Percentiles rank a stretch among this genome's conserved stretches.
These are phyloP conservation scores for Fusarium torulosum DNA, from an alignment of 2,329 filamentous ascomycete genomes.

Conservation along the genomic window DNA sequence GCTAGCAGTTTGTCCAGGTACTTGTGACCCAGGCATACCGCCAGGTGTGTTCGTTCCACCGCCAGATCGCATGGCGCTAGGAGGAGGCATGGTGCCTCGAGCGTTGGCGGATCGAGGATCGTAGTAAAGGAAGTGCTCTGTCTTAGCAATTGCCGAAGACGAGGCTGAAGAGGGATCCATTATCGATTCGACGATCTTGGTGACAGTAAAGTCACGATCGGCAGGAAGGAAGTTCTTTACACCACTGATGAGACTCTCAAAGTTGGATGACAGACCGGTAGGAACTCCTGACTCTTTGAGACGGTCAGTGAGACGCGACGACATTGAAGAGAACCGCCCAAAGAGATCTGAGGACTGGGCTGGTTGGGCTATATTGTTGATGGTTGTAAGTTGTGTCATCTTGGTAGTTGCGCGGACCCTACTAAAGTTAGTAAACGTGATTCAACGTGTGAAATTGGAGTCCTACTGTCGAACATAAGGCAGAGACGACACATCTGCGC, in stretches of 20 bases:
- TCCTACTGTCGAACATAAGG: slow-evolving; percentile 87
- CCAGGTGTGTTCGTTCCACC: slow-evolving; percentile 59
- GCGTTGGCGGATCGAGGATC: slow-evolving; percentile 95
- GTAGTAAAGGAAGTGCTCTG: slow-evolving; percentile 96
- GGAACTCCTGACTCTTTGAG: slow-evolving; percentile 91
- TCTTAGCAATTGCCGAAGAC: slow-evolving; percentile 93
- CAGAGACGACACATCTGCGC: slow-evolving; percentile 81
- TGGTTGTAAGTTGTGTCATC: slow-evolving; percentile 97
- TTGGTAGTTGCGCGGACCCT: slow-evolving; percentile 93
- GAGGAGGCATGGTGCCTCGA: slow-evolving; percentile 88
- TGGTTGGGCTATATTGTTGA: slow-evolving; percentile 78
- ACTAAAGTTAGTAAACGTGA: slow-evolving; percentile 43
- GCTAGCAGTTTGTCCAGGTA: slow-evolving; percentile 78
- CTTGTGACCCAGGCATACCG: slow-evolving; percentile 63
- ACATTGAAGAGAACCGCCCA: slow-evolving; percentile 91
- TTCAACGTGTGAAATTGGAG: neutral
- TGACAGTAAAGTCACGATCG: slow-evolving; percentile 94
- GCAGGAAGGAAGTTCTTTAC: slow-evolving; percentile 98
- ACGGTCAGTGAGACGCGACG: slow-evolving; percentile 90
- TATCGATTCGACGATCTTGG: slow-evolving; percentile 97
- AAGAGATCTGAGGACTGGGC: slow-evolving; percentile 81
- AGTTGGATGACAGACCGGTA: slow-evolving; percentile 76
- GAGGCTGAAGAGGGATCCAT: slow-evolving; percentile 95
- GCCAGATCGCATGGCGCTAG: slow-evolving; percentile 68
- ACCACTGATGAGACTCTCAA: slow-evolving; percentile 93